Evolutionary conservation across 164 flowering plant genomes (phyloP).

Genomic region (Akebia trifoliata): DNA sequence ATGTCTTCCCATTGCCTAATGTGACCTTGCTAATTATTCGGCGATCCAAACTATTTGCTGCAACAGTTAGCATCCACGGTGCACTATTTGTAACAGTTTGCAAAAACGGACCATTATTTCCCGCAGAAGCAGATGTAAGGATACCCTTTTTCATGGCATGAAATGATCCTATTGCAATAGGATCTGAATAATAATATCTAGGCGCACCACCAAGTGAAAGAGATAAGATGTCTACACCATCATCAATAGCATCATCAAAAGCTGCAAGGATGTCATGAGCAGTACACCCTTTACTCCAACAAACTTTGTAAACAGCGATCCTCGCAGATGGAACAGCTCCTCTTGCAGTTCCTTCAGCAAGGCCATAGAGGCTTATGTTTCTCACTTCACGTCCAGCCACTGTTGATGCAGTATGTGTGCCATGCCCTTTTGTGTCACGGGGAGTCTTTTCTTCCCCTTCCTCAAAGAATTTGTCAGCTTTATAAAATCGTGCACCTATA

Average conservation of each 20-base stretch:
- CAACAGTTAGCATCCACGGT: constrained; percentile 20
- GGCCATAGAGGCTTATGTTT: constrained; percentile 29
- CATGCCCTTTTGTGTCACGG: constrained; percentile 39
- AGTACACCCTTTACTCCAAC: constrained; percentile 14
- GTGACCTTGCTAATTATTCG: no score
- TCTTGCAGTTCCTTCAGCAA: constrained; percentile 41
- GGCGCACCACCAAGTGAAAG: constrained; percentile 14
- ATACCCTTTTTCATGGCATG: constrained; percentile 21
- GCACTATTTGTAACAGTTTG: constrained; percentile 1
- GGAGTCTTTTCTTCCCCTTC: no score
- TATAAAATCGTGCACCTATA: constrained; percentile 43
- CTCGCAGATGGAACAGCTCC: constrained; percentile 59
- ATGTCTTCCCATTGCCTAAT: no score
- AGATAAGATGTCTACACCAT: constrained; percentile 21
- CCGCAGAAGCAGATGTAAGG: constrained; percentile 16
- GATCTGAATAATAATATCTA: not conserved
- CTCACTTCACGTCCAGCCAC: constrained; percentile 38
- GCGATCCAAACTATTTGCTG: no score
- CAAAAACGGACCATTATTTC: constrained; percentile 11
- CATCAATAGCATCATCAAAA: constrained; percentile 23
- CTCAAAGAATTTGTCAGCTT: not conserved
- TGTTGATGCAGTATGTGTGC: constrained; percentile 51
- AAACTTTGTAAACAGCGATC: constrained; percentile 19
- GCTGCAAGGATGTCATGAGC: constrained; percentile 16
- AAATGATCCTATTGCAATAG: constrained; percentile 18